Conservation (phyloP, 2,329 filamentous ascomycete genomes). For the Colletotrichum orchidophilum region DNA sequence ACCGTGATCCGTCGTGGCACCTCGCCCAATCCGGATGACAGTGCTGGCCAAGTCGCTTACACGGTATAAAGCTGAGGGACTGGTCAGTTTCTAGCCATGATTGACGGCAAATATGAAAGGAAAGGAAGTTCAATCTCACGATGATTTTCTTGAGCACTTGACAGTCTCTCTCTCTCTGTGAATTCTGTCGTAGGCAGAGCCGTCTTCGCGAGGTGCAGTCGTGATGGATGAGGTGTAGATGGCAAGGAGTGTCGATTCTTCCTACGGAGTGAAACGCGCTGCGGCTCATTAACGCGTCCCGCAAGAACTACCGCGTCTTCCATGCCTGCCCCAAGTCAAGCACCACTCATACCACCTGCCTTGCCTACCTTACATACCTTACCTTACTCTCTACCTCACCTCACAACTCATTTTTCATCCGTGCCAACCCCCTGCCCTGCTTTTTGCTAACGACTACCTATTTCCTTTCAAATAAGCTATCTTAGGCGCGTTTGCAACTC, state of each 20-base stretch:
- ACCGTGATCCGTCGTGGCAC: background rate
- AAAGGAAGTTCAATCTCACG: background rate
- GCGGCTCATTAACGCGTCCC: conserved; percentile 32
- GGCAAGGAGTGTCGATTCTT: conserved; percentile 13
- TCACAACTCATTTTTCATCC: background rate
- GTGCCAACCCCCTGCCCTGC: conserved; percentile 38
- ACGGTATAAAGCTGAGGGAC: conserved; percentile 14
- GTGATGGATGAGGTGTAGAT: conserved; percentile 17
- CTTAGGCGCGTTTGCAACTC: background rate
- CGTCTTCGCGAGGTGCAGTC: background rate
- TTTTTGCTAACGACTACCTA: conserved; percentile 38
- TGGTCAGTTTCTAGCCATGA: background rate
- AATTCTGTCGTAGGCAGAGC: background rate
- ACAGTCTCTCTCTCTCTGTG: too few species aligned
- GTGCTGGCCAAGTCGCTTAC: conserved; percentile 14
- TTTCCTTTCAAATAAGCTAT: background rate
- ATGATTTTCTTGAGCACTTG: background rate
- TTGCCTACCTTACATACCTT: background rate
- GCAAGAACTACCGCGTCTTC: conserved; percentile 20
- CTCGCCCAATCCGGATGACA: conserved; percentile 23
- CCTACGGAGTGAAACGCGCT: conserved; percentile 29
- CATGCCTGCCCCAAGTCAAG: background rate
- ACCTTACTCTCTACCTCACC: background rate
- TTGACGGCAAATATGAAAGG: background rate
- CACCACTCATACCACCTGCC: background rate